Evolutionary conservation across 2,329 filamentous ascomycete species (phyloP), one percentile per base, ranked within the genome.

Genomic region (Monilinia fructicola): DNA sequence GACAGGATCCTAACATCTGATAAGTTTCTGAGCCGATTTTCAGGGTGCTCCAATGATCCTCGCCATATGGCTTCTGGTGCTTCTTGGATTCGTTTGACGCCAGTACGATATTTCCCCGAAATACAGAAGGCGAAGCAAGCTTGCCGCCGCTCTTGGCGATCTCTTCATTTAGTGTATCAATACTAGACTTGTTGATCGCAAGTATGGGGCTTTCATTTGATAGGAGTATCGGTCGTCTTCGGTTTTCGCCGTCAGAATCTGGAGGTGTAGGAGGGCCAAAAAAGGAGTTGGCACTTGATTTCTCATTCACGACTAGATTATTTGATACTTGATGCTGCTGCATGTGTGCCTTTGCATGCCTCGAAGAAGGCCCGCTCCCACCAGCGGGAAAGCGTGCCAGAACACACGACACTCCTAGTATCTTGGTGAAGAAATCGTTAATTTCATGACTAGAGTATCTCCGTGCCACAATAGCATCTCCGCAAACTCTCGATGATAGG

Each of bases 131-230:
- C 28, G 87, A 82, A 3, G 93, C 87, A 0, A 85, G 81, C 69
- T 84, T 87, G n/a, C 86, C 86, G 26, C 85, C 85, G n/a, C 80
- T 82, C 4, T 79, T 77, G 64, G 79, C 83, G 72, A 98, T 95
- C 16, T 86, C 81, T 68, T 84, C 80, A 74, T 98, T 98, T 10
- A 98, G 79, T 2, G 84, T 84, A 56, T 91, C 87, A 58, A 98
- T 84, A 71, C 93, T 97, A 12, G 90, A 87, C 64, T 87, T 84
- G 26, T 91, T 92, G 66, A 98, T 89, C 56, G 92, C 85, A 0
- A 99, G 84, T 54, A 99, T 96, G 0, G 95, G 94, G 64, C 92
- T 96, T 78, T 98, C 95, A 76, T 99, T 99, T 31, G 93, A 91
- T 3, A 99, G 81, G 0, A 95, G 80, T 44, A 98, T 93, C 4